phyloP scores from a whole-genome alignment of 1,284 basidiomycete species.

The Calocybe gambosa region DNA sequence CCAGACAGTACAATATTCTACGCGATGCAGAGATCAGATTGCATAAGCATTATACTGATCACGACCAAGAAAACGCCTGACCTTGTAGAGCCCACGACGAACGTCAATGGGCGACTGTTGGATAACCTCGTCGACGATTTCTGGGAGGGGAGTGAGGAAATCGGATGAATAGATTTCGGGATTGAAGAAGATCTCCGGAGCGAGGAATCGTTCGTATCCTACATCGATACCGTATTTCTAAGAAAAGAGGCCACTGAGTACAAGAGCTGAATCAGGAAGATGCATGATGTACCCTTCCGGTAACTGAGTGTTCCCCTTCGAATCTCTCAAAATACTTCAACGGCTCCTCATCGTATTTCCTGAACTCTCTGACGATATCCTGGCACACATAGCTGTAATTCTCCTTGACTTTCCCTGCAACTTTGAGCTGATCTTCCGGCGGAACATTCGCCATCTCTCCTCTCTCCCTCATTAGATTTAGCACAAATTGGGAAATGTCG shows the following conservation, averaged over 20 bases:
- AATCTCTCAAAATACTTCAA: constrained; percentile 95
- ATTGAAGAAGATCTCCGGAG: constrained; percentile 99
- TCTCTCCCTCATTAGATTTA: constrained; percentile 93
- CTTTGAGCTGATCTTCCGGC: constrained; percentile 91
- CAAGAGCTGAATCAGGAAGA: not conserved
- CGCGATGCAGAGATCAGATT: not conserved
- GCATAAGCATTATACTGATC: not conserved
- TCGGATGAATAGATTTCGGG: constrained; percentile 98
- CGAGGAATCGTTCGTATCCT: constrained; percentile 98
- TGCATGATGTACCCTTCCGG: constrained; percentile 65
- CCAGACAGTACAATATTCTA: constrained; percentile 93
- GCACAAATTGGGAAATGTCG: constrained; percentile 96
- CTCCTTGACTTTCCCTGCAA: constrained; percentile 96
- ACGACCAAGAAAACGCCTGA: constrained; percentile 22
- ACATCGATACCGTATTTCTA: constrained; percentile 91
- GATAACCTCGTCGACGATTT: constrained; percentile 96
- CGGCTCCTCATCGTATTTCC: constrained; percentile 96
- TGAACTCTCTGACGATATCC: constrained; percentile 98
- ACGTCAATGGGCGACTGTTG: constrained; percentile 96
- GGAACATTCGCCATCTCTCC: constrained; percentile 89
- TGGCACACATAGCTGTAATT: constrained; percentile 99
- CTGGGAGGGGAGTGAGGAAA: constrained; percentile 94
- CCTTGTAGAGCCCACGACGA: constrained; percentile 91
- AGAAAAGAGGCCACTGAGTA: constrained; percentile 1
- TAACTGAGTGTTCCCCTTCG: constrained; percentile 91